Evolutionary conservation across 75 land plant species (phyloP).

Genomic region (Cupressus sempervirens): DNA sequence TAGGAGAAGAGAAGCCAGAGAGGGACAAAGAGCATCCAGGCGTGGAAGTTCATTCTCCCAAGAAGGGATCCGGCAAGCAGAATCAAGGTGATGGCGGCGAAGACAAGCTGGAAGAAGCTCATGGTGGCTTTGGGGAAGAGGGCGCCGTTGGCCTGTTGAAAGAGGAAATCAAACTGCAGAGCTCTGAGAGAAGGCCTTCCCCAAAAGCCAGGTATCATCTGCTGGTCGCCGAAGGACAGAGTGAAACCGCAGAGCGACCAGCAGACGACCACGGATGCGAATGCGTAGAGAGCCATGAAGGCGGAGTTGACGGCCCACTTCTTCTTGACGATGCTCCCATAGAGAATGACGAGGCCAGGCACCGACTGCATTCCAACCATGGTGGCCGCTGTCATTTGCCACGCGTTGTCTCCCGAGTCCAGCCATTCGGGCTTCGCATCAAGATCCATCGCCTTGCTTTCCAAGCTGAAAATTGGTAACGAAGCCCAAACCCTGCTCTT

Average conservation of each 20-base stretch:
- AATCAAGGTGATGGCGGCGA: constrained; percentile 57
- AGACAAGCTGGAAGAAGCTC: constrained; percentile 44
- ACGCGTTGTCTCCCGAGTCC: constrained; percentile 59
- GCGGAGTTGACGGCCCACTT: constrained; percentile 63
- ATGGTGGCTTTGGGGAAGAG: constrained; percentile 33
- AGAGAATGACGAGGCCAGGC: constrained; percentile 55
- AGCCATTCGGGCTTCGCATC: constrained; percentile 31
- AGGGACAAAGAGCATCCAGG: constrained; percentile 78
- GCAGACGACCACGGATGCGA: constrained; percentile 44
- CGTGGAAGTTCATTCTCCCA: constrained; percentile 54
- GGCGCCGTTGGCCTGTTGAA: neutral
- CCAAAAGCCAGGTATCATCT: constrained; percentile 46
- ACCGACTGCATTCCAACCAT: constrained; percentile 48
- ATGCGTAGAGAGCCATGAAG: constrained; percentile 60
- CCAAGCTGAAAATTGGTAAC: too few species aligned
- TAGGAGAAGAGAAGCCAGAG: constrained; percentile 55
- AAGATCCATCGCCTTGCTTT: too few species aligned
- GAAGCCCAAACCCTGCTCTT: too few species aligned
- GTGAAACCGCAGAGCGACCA: constrained; percentile 53
- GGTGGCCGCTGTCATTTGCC: constrained; percentile 54
- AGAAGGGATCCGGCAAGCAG: constrained; percentile 57
- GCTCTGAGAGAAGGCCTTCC: constrained; percentile 32
- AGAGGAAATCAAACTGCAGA: constrained; percentile 20
- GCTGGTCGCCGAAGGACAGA: constrained; percentile 42
- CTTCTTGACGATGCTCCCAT: constrained; percentile 54